Evolutionary conservation across 2,329 filamentous ascomycete species (phyloP).

Genomic region (Fusarium sp.): DNA sequence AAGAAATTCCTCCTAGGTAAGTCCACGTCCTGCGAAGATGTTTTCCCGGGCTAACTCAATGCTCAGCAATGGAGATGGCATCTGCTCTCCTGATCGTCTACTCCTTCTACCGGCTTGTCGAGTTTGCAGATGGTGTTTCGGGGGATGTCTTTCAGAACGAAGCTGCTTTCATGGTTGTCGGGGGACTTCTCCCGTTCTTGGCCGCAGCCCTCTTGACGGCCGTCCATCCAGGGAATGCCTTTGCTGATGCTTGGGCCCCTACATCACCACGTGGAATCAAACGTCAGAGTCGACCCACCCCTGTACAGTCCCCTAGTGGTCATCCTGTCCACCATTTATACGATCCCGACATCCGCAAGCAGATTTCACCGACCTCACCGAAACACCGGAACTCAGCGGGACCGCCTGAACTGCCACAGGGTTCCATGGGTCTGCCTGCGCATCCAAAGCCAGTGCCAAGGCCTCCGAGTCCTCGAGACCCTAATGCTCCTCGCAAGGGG

Average conservation of each 20-base stretch:
- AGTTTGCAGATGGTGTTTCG: conserved; percentile 54
- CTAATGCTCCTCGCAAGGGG: conserved; percentile 30
- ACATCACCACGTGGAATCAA: conserved; percentile 51
- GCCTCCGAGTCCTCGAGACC: conserved; percentile 24
- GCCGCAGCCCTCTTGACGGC: conserved; percentile 52
- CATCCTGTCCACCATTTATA: conserved; percentile 50
- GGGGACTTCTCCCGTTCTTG: conserved; percentile 57
- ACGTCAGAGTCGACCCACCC: conserved; percentile 34
- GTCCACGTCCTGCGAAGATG: conserved; percentile 19
- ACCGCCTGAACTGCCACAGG: conserved; percentile 42
- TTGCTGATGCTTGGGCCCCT: conserved; percentile 56
- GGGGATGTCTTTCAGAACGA: conserved; percentile 55
- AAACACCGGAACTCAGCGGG: conserved; percentile 31
- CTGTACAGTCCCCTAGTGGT: conserved; percentile 37
- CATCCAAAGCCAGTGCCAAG: conserved; percentile 43
- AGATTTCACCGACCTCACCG: conserved; percentile 47
- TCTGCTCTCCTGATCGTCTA: conserved; percentile 55
- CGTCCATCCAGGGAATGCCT: conserved; percentile 55
- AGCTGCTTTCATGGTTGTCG: conserved; percentile 54
- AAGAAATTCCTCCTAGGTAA: conserved; percentile 60
- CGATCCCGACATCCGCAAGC: conserved; percentile 51
- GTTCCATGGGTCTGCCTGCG: conserved; percentile 49
- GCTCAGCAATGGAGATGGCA: conserved; percentile 54
- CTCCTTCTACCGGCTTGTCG: conserved; percentile 57
- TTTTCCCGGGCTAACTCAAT: conserved; percentile 15